A percentile compares a stretch with the other conserved stretches of the same genome.
phyloP scores from a whole-genome alignment of 179 eudicot species.

The Spinacia oleracea region DNA sequence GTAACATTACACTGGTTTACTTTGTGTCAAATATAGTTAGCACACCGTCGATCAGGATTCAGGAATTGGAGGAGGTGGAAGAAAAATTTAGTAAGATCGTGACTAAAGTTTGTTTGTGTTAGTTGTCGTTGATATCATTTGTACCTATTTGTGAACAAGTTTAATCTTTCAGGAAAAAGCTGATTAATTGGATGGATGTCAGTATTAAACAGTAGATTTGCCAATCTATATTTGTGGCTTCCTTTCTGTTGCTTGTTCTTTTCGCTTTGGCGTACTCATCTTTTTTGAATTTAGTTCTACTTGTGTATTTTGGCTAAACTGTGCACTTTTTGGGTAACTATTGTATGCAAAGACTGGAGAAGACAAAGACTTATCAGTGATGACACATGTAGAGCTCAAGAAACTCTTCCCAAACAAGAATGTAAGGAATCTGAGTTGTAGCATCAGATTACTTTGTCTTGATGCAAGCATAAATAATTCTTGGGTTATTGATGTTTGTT shows the following conservation, averaged over 20 bases:
- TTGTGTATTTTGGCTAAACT: conserved; percentile 4
- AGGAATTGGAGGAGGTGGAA: not conserved
- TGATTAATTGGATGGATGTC: not conserved
- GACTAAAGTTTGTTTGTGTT: not conserved
- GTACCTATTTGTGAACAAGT: not conserved
- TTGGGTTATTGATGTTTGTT: not conserved
- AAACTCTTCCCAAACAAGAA: conserved; percentile 69
- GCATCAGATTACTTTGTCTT: not conserved
- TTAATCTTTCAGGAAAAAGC: not conserved
- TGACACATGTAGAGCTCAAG: conserved; percentile 75
- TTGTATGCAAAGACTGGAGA: conserved; percentile 59
- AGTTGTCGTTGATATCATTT: not conserved
- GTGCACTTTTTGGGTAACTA: not conserved
- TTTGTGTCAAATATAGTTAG: not conserved
- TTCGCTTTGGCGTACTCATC: not conserved
- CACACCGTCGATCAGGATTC: not conserved
- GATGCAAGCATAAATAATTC: not conserved
- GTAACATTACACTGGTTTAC: not conserved
- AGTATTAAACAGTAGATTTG: no score
- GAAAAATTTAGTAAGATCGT: not conserved
- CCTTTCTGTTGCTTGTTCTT: not conserved
- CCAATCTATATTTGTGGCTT: not conserved
- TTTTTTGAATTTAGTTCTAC: not conserved
- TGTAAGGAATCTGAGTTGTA: conserved; percentile 40
- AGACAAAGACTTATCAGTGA: conserved; percentile 66